Evolutionary conservation across 805 yeast species (phyloP).

Genomic region (Sugiyamaella smithiae): DNA sequence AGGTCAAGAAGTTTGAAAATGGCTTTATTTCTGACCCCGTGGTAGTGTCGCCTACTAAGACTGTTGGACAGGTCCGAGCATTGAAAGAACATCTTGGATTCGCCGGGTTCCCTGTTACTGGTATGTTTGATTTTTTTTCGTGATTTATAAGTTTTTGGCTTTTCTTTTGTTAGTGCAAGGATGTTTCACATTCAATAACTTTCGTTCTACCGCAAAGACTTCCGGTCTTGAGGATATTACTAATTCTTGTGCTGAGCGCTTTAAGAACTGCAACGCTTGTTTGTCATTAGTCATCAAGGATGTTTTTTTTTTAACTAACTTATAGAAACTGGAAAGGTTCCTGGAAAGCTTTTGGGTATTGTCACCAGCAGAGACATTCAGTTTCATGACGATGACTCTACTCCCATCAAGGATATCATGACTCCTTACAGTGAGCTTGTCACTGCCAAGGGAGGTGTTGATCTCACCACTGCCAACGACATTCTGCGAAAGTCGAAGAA

Average conservation of each 20-base stretch:
- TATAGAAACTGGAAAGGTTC: constrained; percentile 77
- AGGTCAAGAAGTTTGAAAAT: constrained; percentile 95
- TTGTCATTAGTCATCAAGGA: constrained; percentile 6
- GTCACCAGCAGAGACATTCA: constrained; percentile 96
- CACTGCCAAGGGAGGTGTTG: constrained; percentile 69
- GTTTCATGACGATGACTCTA: constrained; percentile 72
- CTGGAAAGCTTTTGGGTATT: constrained; percentile 91
- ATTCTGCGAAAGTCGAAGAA: constrained; percentile 89
- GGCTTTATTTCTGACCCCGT: constrained; percentile 96
- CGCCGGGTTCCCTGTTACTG: constrained; percentile 98
- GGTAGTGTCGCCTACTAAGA: constrained; percentile 69
- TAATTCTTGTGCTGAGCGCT: constrained; percentile 14
- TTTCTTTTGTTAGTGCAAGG: constrained; percentile 42
- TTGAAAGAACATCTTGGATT: constrained; percentile 78
- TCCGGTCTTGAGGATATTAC: constrained; percentile 90
- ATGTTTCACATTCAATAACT: constrained; percentile 58
- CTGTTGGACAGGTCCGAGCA: constrained; percentile 76
- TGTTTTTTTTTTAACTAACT: constrained; percentile 19
- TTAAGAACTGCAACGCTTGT: constrained; percentile 8
- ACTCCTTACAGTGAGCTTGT: constrained; percentile 66
- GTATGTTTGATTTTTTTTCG: constrained; percentile 57
- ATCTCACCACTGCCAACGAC: constrained; percentile 82
- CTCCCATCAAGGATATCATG: constrained; percentile 77
- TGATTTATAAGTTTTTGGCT: background rate
- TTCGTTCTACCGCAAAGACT: constrained; percentile 99